These are phyloP conservation scores for Oryza brachyantha DNA, from an alignment of 176 grass and related monocot genomes.

Conservation along the genomic window DNA sequence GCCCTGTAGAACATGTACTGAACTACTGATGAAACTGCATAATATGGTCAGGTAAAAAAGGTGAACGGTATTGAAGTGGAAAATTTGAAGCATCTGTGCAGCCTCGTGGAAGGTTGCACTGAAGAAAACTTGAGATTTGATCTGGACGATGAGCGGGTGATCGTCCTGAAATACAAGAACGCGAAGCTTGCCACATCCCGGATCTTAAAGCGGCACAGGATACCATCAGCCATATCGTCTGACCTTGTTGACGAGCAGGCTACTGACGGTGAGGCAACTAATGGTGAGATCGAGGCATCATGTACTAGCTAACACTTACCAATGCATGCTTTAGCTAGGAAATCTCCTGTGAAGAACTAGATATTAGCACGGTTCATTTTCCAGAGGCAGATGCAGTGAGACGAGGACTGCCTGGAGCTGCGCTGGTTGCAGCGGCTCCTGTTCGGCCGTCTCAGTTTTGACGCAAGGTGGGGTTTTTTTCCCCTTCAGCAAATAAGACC, in stretches of 20 bases:
- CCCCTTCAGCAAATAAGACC: constrained; percentile 26
- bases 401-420: not conserved
- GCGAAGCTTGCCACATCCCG: constrained; percentile 71
- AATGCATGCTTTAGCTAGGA: not conserved
- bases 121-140: constrained; percentile 87
- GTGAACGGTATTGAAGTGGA: constrained; percentile 79
- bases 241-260: constrained; percentile 68
- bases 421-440: not conserved
- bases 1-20: not conserved
- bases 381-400: not conserved
- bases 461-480: not conserved
- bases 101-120: constrained; percentile 59
- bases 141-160: constrained; percentile 88
- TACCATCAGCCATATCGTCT: constrained; percentile 66
- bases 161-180: constrained; percentile 67
- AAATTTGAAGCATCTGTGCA: constrained; percentile 85
- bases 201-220: constrained; percentile 84
- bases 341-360: not conserved
- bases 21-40: constrained; percentile 32
- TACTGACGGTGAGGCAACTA: constrained; percentile 22
- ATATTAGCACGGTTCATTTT: constrained; percentile 10
- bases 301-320: constrained; percentile 42
- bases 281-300: constrained; percentile 36
- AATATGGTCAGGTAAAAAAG: constrained; percentile 65
- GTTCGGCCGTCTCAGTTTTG: constrained; percentile 20